A percentile compares a stretch with the other conserved stretches of the same genome.
These are phyloP conservation scores for Thelephora terrestris DNA, from an alignment of 1,284 basidiomycete genomes.

Conservation along the genomic window DNA sequence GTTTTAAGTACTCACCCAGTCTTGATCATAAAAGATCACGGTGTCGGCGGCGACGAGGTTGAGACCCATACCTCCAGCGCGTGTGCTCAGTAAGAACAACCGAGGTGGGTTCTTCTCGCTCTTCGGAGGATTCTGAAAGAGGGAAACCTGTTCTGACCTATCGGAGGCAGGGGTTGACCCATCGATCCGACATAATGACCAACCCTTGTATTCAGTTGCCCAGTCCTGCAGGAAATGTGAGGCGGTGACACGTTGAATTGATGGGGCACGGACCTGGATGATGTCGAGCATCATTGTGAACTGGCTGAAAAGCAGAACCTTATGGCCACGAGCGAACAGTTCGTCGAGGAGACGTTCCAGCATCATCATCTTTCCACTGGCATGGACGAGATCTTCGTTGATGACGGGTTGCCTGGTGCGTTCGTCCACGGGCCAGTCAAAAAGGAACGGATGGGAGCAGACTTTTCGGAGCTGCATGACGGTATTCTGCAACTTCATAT, in stretches of 20 bases:
- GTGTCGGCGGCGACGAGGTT: conserved; percentile 93
- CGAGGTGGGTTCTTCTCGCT: conserved; percentile 55
- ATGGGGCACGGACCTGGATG: conserved; percentile 53
- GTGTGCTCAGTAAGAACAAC: conserved; percentile 86
- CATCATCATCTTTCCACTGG: conserved; percentile 95
- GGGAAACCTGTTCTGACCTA: conserved; percentile 76
- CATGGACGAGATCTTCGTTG: conserved; percentile 71
- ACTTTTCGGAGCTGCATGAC: conserved; percentile 95
- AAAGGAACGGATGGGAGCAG: conserved; percentile 89
- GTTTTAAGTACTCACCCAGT: conserved; percentile 60
- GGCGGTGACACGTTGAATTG: not conserved
- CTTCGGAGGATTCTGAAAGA: conserved; percentile 68
- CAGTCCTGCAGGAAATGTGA: conserved; percentile 49
- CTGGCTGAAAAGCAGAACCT: conserved; percentile 90
- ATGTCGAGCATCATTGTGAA: conserved; percentile 96
- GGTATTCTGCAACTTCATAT: conserved; percentile 86
- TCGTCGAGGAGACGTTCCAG: conserved; percentile 82
- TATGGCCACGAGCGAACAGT: conserved; percentile 77
- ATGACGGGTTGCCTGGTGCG: conserved; percentile 49
- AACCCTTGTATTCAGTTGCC: conserved; percentile 74
- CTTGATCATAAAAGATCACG: conserved; percentile 91
- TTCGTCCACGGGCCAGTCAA: conserved; percentile 78
- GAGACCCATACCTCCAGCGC: conserved; percentile 88
- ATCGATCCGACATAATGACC: conserved; percentile 85
- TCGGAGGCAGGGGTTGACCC: conserved; percentile 72